phyloP scores from a whole-genome alignment of 2,329 filamentous ascomycete species.

The Aspergillus eucalypticola region DNA sequence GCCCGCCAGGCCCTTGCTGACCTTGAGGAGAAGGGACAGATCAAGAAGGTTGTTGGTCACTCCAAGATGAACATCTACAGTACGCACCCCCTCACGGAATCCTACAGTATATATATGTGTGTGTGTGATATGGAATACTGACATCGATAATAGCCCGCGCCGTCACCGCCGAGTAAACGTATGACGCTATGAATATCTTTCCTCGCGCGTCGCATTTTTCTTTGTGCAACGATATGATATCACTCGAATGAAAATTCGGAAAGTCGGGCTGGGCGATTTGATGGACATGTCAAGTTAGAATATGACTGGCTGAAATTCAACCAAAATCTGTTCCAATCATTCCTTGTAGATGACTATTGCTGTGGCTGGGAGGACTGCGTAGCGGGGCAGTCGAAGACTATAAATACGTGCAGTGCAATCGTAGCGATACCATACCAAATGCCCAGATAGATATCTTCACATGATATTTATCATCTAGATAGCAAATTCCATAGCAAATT shows the following conservation, averaged over 20 bases:
- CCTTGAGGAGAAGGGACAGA: conserved; percentile 96
- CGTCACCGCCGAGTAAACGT: conserved; percentile 48
- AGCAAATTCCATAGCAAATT: too few relatives aligned
- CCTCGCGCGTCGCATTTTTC: conserved; percentile 39
- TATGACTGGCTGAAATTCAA: conserved; percentile 29
- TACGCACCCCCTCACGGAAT: conserved; percentile 28
- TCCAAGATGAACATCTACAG: conserved; percentile 99
- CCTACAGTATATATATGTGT: conserved; percentile 66
- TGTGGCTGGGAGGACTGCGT: too few relatives aligned
- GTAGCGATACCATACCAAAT: too few relatives aligned
- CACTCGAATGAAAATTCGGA: conserved; percentile 33
- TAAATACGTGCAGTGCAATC: too few relatives aligned
- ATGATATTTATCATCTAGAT: too few relatives aligned
- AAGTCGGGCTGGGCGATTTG: conserved; percentile 38
- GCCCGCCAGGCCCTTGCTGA: conserved; percentile 86
- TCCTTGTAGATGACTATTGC: neutral
- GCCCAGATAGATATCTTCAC: too few relatives aligned
- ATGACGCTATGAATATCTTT: conserved; percentile 32
- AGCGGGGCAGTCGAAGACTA: too few relatives aligned
- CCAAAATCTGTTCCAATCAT: conserved; percentile 28
- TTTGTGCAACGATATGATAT: conserved; percentile 42
- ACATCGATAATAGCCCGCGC: conserved; percentile 39
- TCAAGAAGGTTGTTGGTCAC: conserved; percentile 96
- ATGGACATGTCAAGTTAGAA: conserved; percentile 39
- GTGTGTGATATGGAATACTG: conserved; percentile 2